Evolutionary conservation across 345 rosid species (phyloP).

Genomic region (Nasturtium officinale): DNA sequence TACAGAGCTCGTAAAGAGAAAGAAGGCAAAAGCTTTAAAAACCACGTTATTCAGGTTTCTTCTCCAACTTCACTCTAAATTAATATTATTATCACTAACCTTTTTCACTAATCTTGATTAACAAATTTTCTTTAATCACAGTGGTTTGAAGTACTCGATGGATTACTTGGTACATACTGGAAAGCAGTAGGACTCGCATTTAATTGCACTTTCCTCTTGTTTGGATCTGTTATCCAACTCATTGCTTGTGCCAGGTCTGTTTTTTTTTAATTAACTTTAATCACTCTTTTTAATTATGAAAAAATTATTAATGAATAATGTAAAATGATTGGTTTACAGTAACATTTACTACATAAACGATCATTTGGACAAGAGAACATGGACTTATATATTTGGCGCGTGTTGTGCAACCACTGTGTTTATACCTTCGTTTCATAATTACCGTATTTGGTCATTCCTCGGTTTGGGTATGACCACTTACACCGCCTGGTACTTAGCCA

Average conservation of each 20-base stretch:
- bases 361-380: slow-evolving; percentile 93
- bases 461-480: slow-evolving; percentile 99
- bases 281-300: background rate
- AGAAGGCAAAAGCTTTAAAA: slow-evolving; percentile 89
- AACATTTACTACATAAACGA: slow-evolving; percentile 98
- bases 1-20: slow-evolving; percentile 90
- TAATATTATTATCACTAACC: too few relatives aligned
- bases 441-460: slow-evolving; percentile 97
- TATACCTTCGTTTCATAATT: slow-evolving; percentile 97
- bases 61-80: background rate
- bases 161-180: slow-evolving; percentile 92
- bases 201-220: slow-evolving; percentile 96
- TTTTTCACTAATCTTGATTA: background rate
- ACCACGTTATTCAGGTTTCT: slow-evolving; percentile 86
- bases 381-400: slow-evolving; percentile 99
- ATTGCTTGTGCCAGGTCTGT: slow-evolving; percentile 93
- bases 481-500: slow-evolving; percentile 95
- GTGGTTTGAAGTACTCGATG: slow-evolving; percentile 99
- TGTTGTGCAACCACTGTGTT: slow-evolving; percentile 99
- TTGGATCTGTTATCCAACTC: slow-evolving; percentile 98
- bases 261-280: background rate
- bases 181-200: slow-evolving; percentile 92
- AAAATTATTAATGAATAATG: slow-evolving; percentile 5
- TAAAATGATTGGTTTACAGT: slow-evolving; percentile 46
- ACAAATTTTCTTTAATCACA: slow-evolving; percentile 29